Base-by-base conservation (phyloP, 176 grass and related monocot species). In the Miscanthus lutarioriparius region DNA sequence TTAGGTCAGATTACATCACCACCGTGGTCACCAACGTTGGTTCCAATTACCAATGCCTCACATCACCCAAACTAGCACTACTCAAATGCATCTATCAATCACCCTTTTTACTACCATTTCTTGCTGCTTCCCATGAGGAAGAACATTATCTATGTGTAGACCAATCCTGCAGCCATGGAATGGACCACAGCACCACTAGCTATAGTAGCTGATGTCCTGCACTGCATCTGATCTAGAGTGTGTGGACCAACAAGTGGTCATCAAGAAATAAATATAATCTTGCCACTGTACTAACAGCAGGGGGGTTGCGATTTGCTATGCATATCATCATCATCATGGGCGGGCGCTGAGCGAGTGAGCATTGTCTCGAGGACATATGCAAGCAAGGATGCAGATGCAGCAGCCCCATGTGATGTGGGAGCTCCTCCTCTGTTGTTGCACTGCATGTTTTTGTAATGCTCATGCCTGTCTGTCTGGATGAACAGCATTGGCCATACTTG, bases 1-100 rank as follows among this genome's bases (percentile, higher is more conserved):
- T 89, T 82, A 77, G 53, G 64, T 86, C 56, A 89, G 72, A 79
- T 85, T 85, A 89, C 88, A 86, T 85, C 78, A 86, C 72, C 23
- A 26, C 19, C 40, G 28, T 53, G 75, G 79, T 85, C 73, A 83
- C 74, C 3, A 67, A 41, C 72, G 64, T 54, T 54, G 53, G 39
- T 65, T 82, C 6, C 88, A 72, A 20, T 76, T 77, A 77, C 71
- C 72, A 63, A 82, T 7, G 62, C 23, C 73, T 80, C 53, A 87
- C 70, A 81, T 72, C 71, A 15, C 73, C 38, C 73, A 88, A 78
- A 62, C 15, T 56, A 28, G 1, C 36, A 82, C 35, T 83, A 78
- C 70, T 65, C 35, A 71, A 70, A 81, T 77, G 65, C 70, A 43
- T 74, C 56, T 16, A 82, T 30, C 48, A 66, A 15, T 32, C 16